Conservation (phyloP, 1,139 yeast species). For the Saccharomyces hybrid region DNA sequence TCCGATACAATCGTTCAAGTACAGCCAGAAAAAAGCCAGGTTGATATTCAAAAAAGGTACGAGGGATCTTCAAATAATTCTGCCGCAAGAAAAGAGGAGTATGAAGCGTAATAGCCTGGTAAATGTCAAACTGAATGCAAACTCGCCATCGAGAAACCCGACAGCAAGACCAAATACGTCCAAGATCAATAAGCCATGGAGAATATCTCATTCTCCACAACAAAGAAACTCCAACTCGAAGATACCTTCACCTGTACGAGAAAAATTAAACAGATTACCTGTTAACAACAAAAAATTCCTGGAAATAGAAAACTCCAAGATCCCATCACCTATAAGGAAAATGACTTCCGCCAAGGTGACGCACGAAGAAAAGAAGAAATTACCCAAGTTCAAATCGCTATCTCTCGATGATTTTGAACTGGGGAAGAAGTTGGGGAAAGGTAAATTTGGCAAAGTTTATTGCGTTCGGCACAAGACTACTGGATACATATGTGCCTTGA, state of each 20-base stretch:
- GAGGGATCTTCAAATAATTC: not conserved
- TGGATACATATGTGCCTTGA: slow-evolving; percentile 81
- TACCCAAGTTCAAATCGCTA: slow-evolving; percentile 8
- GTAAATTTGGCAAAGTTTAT: slow-evolving; percentile 88
- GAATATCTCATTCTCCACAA: slow-evolving; percentile 12
- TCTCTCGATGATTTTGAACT: slow-evolving; percentile 63
- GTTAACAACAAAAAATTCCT: not conserved
- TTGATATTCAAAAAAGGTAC: not conserved
- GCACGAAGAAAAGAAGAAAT: not conserved
- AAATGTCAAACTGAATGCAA: slow-evolving; percentile 19
- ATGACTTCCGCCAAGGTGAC: not conserved
- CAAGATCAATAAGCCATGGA: slow-evolving; percentile 12
- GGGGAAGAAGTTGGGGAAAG: slow-evolving; percentile 85
- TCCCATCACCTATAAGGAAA: not conserved
- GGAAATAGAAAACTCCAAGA: not conserved
- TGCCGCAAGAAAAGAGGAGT: not conserved
- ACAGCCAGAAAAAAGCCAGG: not conserved
- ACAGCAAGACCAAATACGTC: not conserved
- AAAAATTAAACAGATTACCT: not conserved
- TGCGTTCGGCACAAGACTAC: slow-evolving; percentile 71
- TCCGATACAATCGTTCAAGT: not conserved
- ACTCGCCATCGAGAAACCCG: slow-evolving; percentile 3
- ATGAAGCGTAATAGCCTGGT: slow-evolving; percentile 19
- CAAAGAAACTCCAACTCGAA: slow-evolving; percentile 7
- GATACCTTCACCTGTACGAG: slow-evolving; percentile 12